Evolutionary conservation across 306 rosid genomes (phyloP).

Genomic region (Pterocarpus santalinus): DNA sequence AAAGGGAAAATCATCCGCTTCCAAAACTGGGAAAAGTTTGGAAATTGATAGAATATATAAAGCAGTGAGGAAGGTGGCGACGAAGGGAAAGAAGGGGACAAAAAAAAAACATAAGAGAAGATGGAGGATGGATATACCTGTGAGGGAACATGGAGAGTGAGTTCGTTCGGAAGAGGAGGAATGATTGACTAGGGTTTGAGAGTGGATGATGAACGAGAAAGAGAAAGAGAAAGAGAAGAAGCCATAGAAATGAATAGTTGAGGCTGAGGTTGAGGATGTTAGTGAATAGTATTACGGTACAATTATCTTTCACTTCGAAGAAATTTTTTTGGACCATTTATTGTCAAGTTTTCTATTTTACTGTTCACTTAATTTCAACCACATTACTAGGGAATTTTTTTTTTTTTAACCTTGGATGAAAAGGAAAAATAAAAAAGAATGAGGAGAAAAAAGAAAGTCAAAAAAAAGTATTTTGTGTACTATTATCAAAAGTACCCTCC

Average conservation of each 20-base stretch:
- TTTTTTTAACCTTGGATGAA: too few relatives aligned
- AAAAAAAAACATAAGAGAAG: not conserved
- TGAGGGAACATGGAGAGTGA: conserved; percentile 35
- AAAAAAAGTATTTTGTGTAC: too few relatives aligned
- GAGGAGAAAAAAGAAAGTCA: too few relatives aligned
- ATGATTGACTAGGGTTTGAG: conserved; percentile 52
- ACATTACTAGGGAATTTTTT: too few relatives aligned
- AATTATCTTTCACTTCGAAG: too few relatives aligned
- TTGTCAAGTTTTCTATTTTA: too few relatives aligned
- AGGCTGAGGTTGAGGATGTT: not conserved
- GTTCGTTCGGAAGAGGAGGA: not conserved
- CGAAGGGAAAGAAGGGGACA: not conserved
- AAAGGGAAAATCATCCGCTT: not conserved
- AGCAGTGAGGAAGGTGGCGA: not conserved
- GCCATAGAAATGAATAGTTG: not conserved
- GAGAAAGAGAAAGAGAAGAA: conserved; percentile 8
- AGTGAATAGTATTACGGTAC: too few relatives aligned
- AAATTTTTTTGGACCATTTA: too few relatives aligned
- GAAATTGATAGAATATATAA: conserved; percentile 33
- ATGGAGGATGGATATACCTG: conserved; percentile 35
- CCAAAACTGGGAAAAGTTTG: conserved; percentile 22
- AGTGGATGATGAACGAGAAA: conserved; percentile 43
- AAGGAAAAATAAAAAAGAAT: too few relatives aligned
- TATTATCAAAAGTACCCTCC: too few relatives aligned
- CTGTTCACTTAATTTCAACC: too few relatives aligned